Base-by-base conservation (phyloP, 1,139 yeast species). In the Candida sojae region DNA sequence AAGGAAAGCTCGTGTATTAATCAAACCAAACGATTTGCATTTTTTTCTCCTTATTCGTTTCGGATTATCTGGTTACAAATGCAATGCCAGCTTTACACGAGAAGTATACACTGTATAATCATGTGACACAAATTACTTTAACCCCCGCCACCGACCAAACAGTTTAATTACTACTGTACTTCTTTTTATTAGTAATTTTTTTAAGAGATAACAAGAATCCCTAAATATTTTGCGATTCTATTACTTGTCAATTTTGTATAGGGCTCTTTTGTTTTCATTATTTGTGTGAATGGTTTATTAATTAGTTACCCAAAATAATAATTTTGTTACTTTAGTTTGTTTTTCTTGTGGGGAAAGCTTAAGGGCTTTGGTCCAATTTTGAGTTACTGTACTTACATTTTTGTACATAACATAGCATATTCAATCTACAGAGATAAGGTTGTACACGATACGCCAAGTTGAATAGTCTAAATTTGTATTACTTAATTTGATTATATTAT, bases 11-110 rank as follows among this genome's bases (percentile, higher is more conserved):
- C 21, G 21, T 17, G 21, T 17, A 17, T 17, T 17, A 17, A 17
- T 17, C 3, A 17, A 17, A 17, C 21, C 21, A 17, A 17, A 35
- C 8, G 39, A 35, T 35, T 35, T 35, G 29, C 39, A 35, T 10
- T 35, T 35, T 35, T 35, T 21, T 17, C 21, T 17, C 21, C 3
- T 17, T 17, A 23, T 10, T 26, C 25, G 39, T 36, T 36, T 36
- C 39, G 39, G 39, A 25, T 36, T 36, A 36, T 23, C 39, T 36
- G 39, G 39, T 23, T 23, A 36, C 29, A 25, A 25, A 25, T 35
- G 30, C 11, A 35, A 11, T 17, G 8, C 39, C 39, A 35, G 21
- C 11, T 34, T 35, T 23, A 26, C 28, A 35, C 39, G 39, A 35
- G 28, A 6, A 13, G 21, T 10, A 21, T 4, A 7, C 11, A 13